Conservation (phyloP, 768 basidiomycete genomes). For the Porphyrellus cyaneotinctus region DNA sequence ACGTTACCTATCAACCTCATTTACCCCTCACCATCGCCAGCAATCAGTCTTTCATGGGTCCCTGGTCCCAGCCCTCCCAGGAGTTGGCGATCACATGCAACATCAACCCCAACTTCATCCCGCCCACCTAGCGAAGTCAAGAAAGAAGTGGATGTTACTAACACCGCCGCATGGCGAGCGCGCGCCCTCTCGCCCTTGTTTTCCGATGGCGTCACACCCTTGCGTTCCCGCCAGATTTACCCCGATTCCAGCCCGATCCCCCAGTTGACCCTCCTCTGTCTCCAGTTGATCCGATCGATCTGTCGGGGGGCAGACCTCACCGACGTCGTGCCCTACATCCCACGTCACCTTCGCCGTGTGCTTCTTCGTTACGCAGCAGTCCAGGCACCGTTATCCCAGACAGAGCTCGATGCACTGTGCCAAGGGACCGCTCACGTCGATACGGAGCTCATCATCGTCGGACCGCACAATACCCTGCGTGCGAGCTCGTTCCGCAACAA, state of each 20-base stretch:
- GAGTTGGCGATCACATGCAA: constrained; percentile 47
- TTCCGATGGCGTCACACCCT: constrained; percentile 8
- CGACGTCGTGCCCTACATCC: constrained; percentile 47
- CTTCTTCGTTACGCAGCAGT: constrained; percentile 58
- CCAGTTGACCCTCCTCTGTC: constrained; percentile 53
- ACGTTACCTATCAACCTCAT: constrained; percentile 45
- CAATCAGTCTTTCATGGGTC: constrained; percentile 17
- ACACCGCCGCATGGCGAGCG: constrained; percentile 45
- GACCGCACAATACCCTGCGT: constrained; percentile 44
- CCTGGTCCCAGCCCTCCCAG: constrained; percentile 53
- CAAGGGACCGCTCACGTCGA: constrained; percentile 50
- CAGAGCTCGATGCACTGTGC: constrained; percentile 49
- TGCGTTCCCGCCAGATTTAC: constrained; percentile 11
- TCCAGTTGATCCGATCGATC: constrained; percentile 42
- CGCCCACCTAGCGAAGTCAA: constrained; percentile 11
- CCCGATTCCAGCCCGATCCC: constrained; percentile 35
- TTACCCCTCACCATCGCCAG: constrained; percentile 20
- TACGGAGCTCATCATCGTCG: constrained; percentile 64
- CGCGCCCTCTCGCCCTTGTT: constrained; percentile 55
- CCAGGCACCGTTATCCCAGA: constrained; percentile 48
- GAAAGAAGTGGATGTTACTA: constrained; percentile 11
- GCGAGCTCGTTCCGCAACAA: constrained; percentile 39
- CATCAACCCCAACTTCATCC: constrained; percentile 9
- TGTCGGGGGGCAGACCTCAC: constrained; percentile 43
- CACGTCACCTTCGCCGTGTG: constrained; percentile 54